These are phyloP conservation scores for Xylaria sp. DNA, from an alignment of 2,329 filamentous ascomycete species.

Conservation along the genomic window DNA sequence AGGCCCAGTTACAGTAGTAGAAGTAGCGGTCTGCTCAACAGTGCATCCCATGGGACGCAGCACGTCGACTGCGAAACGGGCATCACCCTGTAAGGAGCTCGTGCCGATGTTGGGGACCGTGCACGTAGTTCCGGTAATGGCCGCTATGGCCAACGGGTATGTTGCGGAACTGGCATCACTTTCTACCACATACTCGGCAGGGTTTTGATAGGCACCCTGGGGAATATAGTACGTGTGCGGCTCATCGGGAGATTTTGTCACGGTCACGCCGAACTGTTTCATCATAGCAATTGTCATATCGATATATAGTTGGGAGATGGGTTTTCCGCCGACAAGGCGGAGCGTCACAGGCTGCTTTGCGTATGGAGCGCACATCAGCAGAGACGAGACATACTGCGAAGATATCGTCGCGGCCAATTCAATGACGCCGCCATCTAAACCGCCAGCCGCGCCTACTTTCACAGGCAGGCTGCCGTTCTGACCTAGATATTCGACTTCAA, in stretches of 20 bases:
- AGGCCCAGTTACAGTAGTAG: constrained; percentile 95
- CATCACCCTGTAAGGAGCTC: constrained; percentile 91
- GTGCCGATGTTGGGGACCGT: constrained; percentile 97
- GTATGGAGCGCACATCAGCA: constrained; percentile 96
- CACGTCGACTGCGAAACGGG: constrained; percentile 90
- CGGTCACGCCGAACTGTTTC: constrained; percentile 86
- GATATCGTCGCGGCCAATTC: constrained; percentile 94
- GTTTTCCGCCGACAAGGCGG: constrained; percentile 92
- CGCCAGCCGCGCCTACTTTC: constrained; percentile 81
- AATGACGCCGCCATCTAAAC: constrained; percentile 86
- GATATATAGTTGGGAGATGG: constrained; percentile 96
- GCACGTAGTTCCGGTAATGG: constrained; percentile 94
- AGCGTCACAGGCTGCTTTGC: constrained; percentile 93
- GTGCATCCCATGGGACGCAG: constrained; percentile 92
- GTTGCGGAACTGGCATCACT: constrained; percentile 98
- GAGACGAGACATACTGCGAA: constrained; percentile 98
- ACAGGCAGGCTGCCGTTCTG: constrained; percentile 85
- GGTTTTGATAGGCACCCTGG: constrained; percentile 83
- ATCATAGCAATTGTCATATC: constrained; percentile 99
- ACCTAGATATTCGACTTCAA: constrained; percentile 87
- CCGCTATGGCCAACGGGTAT: constrained; percentile 92
- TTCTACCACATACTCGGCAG: constrained; percentile 87
- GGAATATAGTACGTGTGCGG: constrained; percentile 95
- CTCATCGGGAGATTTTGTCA: constrained; percentile 79
- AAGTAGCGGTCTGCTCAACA: constrained; percentile 83